Evolutionary conservation across 2,329 filamentous ascomycete genomes (phyloP), one percentile per base, ranked within the genome.

Genomic region (Clarireedia paspali): DNA sequence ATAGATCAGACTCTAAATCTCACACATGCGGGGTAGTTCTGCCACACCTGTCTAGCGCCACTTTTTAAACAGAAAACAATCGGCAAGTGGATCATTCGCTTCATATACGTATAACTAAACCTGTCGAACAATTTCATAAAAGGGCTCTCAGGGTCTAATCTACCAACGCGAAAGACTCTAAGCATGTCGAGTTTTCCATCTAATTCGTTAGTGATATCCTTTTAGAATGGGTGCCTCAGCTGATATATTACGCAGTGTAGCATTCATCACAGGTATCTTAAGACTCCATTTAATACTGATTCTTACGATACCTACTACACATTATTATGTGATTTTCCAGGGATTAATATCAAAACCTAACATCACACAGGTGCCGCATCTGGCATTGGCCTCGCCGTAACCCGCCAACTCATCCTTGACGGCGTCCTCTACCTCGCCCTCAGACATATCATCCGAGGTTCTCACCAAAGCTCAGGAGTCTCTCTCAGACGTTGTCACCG

Each of bases 371-470:
- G 63, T 6, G 64, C 63, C 7, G 62, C 56, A 34, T 60, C 60
- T 12, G 63, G 61, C 26, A 65, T 65, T 14, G 62, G 62, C 15
- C 57, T 60, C 30, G 58, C 64, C 5, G 47, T 62, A 40, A 55
- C 63, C 30, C 51, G 53, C 7, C 62, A 57, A 48, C 59, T 64
- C 12, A 36, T 64, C 9, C 27, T 44, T 30, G 59, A 63, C 54
- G 61, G 62, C 17, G 48, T 64, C 24, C 23, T 47, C 17, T 55
- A 60, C 24, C 47, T 66, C 17, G 55, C 63, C 10, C 45, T 64
- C 30, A 9, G 63, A 63, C 50, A 30, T 64, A 39, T 57, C 53
- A 9, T 3, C 23, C 4, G 17, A 17, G 2, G 48, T 10, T 9
- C 50, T 64, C 2, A 9, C 27, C 7, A 46, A 36, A 15, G 36